Evolutionary conservation across 2,329 filamentous ascomycete genomes (phyloP).

Genomic region (Diaporthe helianthi): DNA sequence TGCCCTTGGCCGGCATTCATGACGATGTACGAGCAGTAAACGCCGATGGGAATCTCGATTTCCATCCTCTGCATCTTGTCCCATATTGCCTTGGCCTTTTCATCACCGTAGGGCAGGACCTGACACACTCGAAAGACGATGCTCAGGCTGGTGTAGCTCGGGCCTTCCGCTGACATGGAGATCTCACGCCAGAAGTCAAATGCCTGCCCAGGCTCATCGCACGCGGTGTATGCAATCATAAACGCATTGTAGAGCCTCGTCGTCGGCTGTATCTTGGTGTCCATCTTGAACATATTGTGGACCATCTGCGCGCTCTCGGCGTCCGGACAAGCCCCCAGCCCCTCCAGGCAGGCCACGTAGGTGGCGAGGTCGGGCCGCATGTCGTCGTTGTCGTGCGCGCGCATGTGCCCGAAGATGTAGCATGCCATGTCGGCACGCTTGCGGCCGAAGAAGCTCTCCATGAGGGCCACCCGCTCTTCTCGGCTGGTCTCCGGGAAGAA

Average conservation of each 20-base stretch:
- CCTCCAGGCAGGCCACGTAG: slow-evolving; percentile 80
- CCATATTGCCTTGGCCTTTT: slow-evolving; percentile 73
- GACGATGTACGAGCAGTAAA: slow-evolving; percentile 80
- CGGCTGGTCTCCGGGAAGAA: slow-evolving; percentile 72
- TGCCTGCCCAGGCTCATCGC: slow-evolving; percentile 69
- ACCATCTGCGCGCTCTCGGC: slow-evolving; percentile 74
- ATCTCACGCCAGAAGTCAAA: slow-evolving; percentile 87
- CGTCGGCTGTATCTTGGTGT: slow-evolving; percentile 77
- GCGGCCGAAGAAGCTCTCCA: slow-evolving; percentile 82
- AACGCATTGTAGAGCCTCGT: slow-evolving; percentile 83
- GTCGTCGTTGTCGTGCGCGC: slow-evolving; percentile 69
- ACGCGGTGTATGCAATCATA: slow-evolving; percentile 83
- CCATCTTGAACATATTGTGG: slow-evolving; percentile 94
- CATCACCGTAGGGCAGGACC: slow-evolving; percentile 62
- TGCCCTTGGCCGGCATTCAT: slow-evolving; percentile 77
- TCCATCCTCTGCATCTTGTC: slow-evolving; percentile 74
- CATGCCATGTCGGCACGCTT: slow-evolving; percentile 83
- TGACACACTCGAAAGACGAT: slow-evolving; percentile 85
- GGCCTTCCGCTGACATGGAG: slow-evolving; percentile 82
- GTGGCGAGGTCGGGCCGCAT: slow-evolving; percentile 74
- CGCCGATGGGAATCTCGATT: slow-evolving; percentile 73
- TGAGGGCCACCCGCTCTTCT: slow-evolving; percentile 71
- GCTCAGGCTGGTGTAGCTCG: slow-evolving; percentile 79
- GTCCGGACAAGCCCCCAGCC: slow-evolving; percentile 69
- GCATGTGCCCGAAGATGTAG: slow-evolving; percentile 92